Base-by-base conservation (phyloP, 805 yeast species). In the Torulaspora franciscae region DNA sequence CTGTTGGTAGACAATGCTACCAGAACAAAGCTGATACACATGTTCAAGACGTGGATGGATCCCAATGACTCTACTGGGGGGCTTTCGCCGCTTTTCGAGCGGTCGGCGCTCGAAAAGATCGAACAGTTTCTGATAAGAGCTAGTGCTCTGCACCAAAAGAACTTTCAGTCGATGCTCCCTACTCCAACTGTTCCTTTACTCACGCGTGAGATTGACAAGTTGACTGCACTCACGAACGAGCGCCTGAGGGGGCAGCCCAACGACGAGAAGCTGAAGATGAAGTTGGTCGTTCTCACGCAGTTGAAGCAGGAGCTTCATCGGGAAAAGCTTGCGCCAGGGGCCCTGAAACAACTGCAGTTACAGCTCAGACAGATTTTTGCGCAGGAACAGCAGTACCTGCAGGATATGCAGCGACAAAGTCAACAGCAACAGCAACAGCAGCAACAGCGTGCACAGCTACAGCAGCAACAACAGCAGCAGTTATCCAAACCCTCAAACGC, bases 11-110 rank as follows among this genome's bases (percentile, higher is more conserved):
- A 80, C 56, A 95, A 87, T 55, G 66, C 73, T n/a, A 77, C 82
- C 11, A 75, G 98, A 52, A 71, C 75, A 40, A 85, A 84, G 62
- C 69, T 93, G 63, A 80, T 80, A 45, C 83, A 81, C 51, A 68
- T 93, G 50, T 91, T 86, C 67, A 81, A 81, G 60, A 86, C 96
- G 13, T 93, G 99, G 99, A 82, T 85, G 62, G 67, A 66, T 37
- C 79, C 90, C 26, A 79, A 75, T 27, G 57, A 56, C 36, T 39
- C 62, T 3, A 56, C 59, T 9, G 63, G 65, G 24, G 53, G 49
- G 32, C 37, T 27, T 26, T 44, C 75, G 37, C 85, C 90, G 4
- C 69, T 93, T 36, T 90, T 95, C 61, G 83, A 87, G 10, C 71
- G 69, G 28, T 82, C 78, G 4, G 83, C 85, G 32, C 69, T 90